A percentile compares a stretch with the other conserved stretches of the same genome.
Conservation (phyloP, 2,329 filamentous ascomycete genomes). For the Neopestalotiopsis rosae region DNA sequence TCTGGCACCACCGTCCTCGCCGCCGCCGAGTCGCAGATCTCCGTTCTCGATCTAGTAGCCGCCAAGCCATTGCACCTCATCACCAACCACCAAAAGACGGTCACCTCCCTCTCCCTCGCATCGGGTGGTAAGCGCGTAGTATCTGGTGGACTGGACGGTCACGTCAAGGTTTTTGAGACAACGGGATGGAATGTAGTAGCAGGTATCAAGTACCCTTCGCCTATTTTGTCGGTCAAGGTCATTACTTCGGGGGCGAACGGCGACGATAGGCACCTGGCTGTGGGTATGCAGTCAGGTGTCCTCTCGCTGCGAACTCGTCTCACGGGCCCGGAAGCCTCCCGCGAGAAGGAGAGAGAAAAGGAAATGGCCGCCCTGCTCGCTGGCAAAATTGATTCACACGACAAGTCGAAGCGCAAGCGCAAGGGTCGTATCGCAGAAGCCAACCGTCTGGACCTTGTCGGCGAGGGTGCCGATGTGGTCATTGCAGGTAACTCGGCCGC, state of each 20-base stretch:
- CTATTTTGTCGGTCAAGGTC: constrained; percentile 83
- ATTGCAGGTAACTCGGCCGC: constrained; percentile 71
- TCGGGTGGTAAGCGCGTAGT: constrained; percentile 82
- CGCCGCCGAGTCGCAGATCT: constrained; percentile 83
- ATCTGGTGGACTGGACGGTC: constrained; percentile 89
- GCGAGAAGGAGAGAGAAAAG: constrained; percentile 77
- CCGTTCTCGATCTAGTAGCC: constrained; percentile 89
- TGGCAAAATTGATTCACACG: constrained; percentile 79
- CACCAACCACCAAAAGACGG: constrained; percentile 96
- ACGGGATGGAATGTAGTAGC: constrained; percentile 95
- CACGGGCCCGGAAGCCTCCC: constrained; percentile 79
- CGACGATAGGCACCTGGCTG: constrained; percentile 90
- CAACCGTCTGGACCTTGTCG: constrained; percentile 75
- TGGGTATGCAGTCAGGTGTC: constrained; percentile 94
- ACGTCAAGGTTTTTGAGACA: constrained; percentile 97
- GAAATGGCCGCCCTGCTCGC: constrained; percentile 84
- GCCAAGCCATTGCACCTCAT: constrained; percentile 87
- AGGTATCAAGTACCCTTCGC: constrained; percentile 89
- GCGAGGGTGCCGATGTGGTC: constrained; percentile 85
- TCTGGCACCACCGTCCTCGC: constrained; percentile 87
- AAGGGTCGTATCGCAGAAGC: constrained; percentile 58
- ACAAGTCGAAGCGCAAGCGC: constrained; percentile 72
- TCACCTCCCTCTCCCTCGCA: constrained; percentile 84
- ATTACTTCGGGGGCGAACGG: constrained; percentile 70
- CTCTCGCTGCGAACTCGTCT: constrained; percentile 89